These are phyloP conservation scores for Candida namnaoensis DNA, from an alignment of 805 yeast genomes.

Conservation along the genomic window DNA sequence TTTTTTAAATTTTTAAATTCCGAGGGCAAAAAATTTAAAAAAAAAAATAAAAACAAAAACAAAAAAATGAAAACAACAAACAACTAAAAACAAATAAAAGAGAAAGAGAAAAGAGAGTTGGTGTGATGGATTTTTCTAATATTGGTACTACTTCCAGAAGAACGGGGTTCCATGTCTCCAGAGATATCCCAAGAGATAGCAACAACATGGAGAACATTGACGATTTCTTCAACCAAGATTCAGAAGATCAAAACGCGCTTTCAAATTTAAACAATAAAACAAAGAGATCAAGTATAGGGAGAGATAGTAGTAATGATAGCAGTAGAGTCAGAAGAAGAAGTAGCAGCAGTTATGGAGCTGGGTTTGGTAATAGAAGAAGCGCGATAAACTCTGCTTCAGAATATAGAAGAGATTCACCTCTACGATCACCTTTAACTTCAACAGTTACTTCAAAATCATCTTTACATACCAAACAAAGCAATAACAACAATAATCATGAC, in stretches of 20 bases:
- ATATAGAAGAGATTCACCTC: constrained; percentile 2
- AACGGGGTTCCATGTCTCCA: constrained; percentile 47
- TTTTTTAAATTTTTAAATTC: background rate
- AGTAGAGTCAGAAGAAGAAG: too few relatives aligned
- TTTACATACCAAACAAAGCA: too few relatives aligned
- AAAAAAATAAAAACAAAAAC: too few relatives aligned
- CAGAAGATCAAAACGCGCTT: constrained; percentile 3
- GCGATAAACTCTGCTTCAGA: too few relatives aligned
- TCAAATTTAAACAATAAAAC: background rate
- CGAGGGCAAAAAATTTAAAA: too few relatives aligned
- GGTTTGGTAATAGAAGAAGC: too few relatives aligned
- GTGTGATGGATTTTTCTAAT: constrained; percentile 29
- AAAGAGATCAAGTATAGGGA: background rate
- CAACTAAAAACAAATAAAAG: too few relatives aligned
- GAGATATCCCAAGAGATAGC: constrained; percentile 41
- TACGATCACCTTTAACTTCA: constrained; percentile 5
- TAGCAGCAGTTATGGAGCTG: too few relatives aligned
- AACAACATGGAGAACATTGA: constrained; percentile 63
- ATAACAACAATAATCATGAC: background rate
- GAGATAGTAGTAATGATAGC: too few relatives aligned
- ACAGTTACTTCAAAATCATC: too few relatives aligned
- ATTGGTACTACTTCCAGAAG: constrained; percentile 59
- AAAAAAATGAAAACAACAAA: too few relatives aligned
- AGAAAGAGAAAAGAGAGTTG: background rate
- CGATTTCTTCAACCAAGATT: constrained; percentile 56